Conservation (phyloP, 306 rosid genomes). For the Glycine latifolia region DNA sequence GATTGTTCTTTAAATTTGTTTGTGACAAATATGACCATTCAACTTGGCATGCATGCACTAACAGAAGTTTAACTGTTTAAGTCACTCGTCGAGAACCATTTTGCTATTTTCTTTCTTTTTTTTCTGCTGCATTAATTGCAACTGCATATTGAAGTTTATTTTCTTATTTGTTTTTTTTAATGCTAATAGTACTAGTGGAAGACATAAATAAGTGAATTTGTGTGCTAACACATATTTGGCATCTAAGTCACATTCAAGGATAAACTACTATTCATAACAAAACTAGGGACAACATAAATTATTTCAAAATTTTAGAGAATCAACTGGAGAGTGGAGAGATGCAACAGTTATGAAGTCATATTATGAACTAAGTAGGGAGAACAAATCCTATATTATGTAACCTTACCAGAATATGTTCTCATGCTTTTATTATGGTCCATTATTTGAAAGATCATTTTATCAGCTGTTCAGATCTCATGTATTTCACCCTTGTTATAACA, state of each 20-base stretch:
- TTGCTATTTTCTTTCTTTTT: background rate
- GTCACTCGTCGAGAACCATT: background rate
- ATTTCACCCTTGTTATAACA: background rate
- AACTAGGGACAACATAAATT: background rate
- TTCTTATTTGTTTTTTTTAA: background rate
- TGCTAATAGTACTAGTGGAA: constrained; percentile 18
- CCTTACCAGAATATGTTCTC: constrained; percentile 1
- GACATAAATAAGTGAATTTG: background rate
- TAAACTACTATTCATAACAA: constrained; percentile 1
- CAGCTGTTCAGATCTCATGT: constrained; percentile 20
- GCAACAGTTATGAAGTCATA: background rate
- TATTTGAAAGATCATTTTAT: constrained; percentile 1
- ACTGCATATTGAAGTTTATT: constrained; percentile 6
- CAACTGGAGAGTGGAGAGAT: background rate
- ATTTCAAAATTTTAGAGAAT: background rate
- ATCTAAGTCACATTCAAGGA: constrained; percentile 4
- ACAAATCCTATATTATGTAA: background rate
- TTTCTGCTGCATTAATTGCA: background rate
- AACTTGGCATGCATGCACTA: background rate
- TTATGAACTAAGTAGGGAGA: background rate
- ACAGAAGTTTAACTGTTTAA: background rate
- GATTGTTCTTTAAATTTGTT: background rate
- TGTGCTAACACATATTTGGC: background rate
- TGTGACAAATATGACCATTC: background rate
- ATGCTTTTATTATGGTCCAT: constrained; percentile 23